Base-by-base conservation (phyloP, 2,329 filamentous ascomycete species). In the Pseudogymnoascus sp. region DNA sequence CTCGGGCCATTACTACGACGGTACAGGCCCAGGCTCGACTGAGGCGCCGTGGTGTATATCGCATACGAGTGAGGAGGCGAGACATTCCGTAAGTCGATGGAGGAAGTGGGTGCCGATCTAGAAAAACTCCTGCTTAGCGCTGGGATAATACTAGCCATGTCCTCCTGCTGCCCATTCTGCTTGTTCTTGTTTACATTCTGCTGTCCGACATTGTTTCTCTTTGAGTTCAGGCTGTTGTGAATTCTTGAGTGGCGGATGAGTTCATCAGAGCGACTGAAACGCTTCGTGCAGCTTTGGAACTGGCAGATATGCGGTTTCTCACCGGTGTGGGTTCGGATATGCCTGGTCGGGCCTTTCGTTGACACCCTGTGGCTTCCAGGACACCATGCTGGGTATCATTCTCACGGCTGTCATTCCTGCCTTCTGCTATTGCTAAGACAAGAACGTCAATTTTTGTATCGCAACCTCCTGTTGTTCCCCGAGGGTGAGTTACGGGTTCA, bases 291-390 rank as follows among this genome's bases (percentile, higher is more conserved):
- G 70, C 92, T 92, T 3, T 91, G 92, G 73, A 93, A 97, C 75
- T 91, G 88, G 84, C 93, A 99, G 66, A 90, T 92, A 94, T 99
- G 77, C 97, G 93, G 5, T n/a, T n/a, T n/a, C n/a, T n/a, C n/a
- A n/a, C n/a, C n/a, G n/a, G n/a, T n/a, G n/a, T n/a, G n/a, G n/a
- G 94, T 97, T 72, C 93, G 87, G 74, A 97, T 97, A 77, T 99
- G 93, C 70, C 87, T 88, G 18, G 77, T 97, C 93, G 64, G 69
- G 72, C 66, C 69, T 68, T 77, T 81, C 70, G 12, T 72, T 71
- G 14, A 65, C 67, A 1, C 37, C 35, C 56, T 71, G n/a, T n/a
- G n/a, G 40, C 42, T 70, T 69, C 12, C 67, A 66, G 63, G 76
- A 75, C 66, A 69, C 69, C 66, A 70, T 69, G 16, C 18, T 37